A percentile compares a stretch with the other conserved stretches of the same genome.
phyloP scores from a whole-genome alignment of 2,329 filamentous ascomycete species.

The Talaromyces verruculosus region DNA sequence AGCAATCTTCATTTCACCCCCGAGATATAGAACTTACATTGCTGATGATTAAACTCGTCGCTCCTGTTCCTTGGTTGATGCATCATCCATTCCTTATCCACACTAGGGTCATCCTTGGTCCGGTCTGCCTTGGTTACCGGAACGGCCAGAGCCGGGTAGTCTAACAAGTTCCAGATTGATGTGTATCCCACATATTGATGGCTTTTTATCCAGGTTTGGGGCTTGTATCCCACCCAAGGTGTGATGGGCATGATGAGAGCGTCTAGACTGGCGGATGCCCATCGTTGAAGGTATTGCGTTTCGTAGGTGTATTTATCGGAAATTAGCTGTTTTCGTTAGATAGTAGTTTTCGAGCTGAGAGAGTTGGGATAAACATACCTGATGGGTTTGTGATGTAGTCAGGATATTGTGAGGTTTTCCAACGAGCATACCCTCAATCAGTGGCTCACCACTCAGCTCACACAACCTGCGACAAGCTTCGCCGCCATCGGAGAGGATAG shows the following conservation, averaged over 20 bases:
- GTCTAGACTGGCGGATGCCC: constrained; percentile 34
- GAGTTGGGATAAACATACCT: constrained; percentile 24
- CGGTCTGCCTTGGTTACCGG: constrained; percentile 33
- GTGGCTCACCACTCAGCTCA: constrained; percentile 33
- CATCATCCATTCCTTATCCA: constrained; percentile 30
- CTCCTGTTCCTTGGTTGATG: constrained; percentile 35
- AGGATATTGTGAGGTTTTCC: constrained; percentile 32
- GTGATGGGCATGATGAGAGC: constrained; percentile 36
- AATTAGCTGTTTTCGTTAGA: constrained; percentile 26
- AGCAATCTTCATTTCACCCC: background rate
- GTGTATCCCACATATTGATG: constrained; percentile 40
- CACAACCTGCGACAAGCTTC: constrained; percentile 32
- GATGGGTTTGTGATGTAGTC: constrained; percentile 29
- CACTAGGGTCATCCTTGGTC: constrained; percentile 28
- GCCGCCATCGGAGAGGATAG: constrained; percentile 36
- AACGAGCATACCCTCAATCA: constrained; percentile 39
- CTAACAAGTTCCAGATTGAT: constrained; percentile 38
- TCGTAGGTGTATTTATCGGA: constrained; percentile 33
- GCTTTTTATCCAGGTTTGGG: constrained; percentile 36
- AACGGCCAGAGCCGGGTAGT: constrained; percentile 35
- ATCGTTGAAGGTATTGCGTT: constrained; percentile 32
- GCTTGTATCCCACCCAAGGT: constrained; percentile 35
- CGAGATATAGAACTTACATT: constrained; percentile 28
- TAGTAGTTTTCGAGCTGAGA: background rate
- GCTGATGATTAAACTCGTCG: constrained; percentile 36